A percentile compares a stretch with the other conserved stretches of the same genome.
These are phyloP conservation scores for Trichoderma afroharzianum DNA, from an alignment of 2,329 filamentous ascomycete genomes.

Conservation along the genomic window DNA sequence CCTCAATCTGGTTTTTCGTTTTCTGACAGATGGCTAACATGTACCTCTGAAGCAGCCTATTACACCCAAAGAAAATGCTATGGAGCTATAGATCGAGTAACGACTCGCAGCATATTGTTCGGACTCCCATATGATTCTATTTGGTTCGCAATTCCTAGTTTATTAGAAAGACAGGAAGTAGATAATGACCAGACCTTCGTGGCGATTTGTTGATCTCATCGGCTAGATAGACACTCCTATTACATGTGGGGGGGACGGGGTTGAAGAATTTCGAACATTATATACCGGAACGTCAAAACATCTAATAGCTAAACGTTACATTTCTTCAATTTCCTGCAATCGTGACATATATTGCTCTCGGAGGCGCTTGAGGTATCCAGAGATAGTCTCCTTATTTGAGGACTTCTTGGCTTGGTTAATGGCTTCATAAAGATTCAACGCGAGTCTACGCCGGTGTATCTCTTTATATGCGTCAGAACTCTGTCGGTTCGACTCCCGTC, in stretches of 20 bases:
- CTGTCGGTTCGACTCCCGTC: slow-evolving; percentile 55
- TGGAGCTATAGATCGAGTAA: not conserved
- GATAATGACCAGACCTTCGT: not conserved
- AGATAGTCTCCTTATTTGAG: slow-evolving; percentile 57
- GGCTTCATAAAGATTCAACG: slow-evolving; percentile 69
- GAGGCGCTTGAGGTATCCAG: slow-evolving; percentile 29
- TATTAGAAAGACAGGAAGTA: not conserved
- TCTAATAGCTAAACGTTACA: not conserved
- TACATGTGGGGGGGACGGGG: not conserved
- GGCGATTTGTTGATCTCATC: not conserved
- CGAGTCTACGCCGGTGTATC: slow-evolving; percentile 64
- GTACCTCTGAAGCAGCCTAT: not conserved
- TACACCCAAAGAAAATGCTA: not conserved
- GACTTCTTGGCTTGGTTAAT: slow-evolving; percentile 65
- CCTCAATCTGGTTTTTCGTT: not conserved
- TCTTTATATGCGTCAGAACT: slow-evolving; percentile 56
- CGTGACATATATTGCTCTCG: slow-evolving; percentile 70
- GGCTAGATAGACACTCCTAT: not conserved
- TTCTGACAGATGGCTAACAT: not conserved
- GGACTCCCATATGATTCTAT: not conserved
- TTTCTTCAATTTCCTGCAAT: slow-evolving; percentile 63
- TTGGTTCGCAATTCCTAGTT: not conserved
- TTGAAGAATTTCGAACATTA: not conserved
- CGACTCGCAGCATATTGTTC: not conserved
- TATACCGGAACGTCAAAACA: not conserved